Evolutionary conservation across 176 grass and related monocot genomes (phyloP).

Genomic region (Stipa capillata): DNA sequence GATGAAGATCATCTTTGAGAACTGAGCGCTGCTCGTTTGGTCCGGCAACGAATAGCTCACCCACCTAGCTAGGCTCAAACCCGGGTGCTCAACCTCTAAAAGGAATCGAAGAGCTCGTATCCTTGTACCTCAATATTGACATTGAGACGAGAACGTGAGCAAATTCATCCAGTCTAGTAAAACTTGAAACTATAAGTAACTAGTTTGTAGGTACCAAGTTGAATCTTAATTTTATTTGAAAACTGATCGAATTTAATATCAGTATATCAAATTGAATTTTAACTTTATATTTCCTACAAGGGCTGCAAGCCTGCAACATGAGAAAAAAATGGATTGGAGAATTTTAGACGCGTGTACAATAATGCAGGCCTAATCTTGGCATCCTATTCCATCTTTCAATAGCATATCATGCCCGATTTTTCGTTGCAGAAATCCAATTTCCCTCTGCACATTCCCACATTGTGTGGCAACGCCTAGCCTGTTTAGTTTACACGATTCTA

Average conservation of each 20-base stretch:
- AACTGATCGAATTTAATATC: no score
- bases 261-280: neutral
- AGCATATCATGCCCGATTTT: neutral
- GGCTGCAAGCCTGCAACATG: neutral
- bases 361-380: neutral
- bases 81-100: no score
- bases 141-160: neutral
- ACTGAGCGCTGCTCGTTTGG: no score
- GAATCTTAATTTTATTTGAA: neutral
- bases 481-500: conserved; percentile 15
- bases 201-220: neutral
- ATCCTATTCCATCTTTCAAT: conserved; percentile 24
- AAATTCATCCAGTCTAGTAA: neutral
- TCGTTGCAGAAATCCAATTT: no score
- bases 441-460: conserved; percentile 23
- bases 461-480: neutral
- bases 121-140: no score
- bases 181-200: neutral
- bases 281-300: neutral
- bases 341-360: conserved; percentile 3
- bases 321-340: neutral
- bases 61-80: no score
- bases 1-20: no score
- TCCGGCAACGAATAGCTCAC: no score
- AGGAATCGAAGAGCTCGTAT: no score